Evolutionary conservation across 345 rosid genomes (phyloP), one percentile per base, ranked within the genome.

Genomic region (Geranium brycei): DNA sequence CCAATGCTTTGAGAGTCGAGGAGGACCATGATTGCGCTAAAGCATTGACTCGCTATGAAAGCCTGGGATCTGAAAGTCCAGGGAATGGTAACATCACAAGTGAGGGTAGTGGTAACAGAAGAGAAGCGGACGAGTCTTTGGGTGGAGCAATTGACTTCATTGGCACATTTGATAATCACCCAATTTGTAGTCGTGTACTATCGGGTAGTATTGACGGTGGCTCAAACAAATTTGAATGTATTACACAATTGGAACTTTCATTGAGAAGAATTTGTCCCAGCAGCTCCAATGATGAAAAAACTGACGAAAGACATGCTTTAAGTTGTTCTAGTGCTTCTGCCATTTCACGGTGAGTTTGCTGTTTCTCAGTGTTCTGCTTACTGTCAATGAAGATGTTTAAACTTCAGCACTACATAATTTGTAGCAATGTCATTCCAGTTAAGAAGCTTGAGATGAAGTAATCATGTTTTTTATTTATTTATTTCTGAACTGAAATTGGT

Each of bases 291-390:
- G 41, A 35, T 35, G 41, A 80, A 68, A 74, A 75, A 73, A 63
- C 78, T 10, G 87, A 79, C 69, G 91, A 82, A 65, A 74, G 68
- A 60, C 80, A 77, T 17, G 70, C 73, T 19, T 83, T 92, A 19
- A 77, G 78, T 76, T 95, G 82, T 57, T 88, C 95, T 57, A 76
- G 76, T 82, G 84, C 90, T 76, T 92, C 96, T 0, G 95, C 98
- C 71, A 89, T 92, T 73, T 77, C 91, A 5, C 74, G 88, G 96
- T 85, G 68, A 75, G 89, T 71, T 64, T 61, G 32, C 62, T 66
- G 31, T 68, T 56, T 65, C 41, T 35, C 41, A 35, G 41, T 35
- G 41, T 35, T 35, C 10, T 35, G 41, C 10, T 35, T 35, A 35
- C 41, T 35, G 1, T 7, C 41, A 35, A 7, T 35, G 41, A 3